Evolutionary conservation across 208 protist genomes (phyloP), one percentile per base, ranked within the genome.

Genomic region (Blastocrithidia nonstop): DNA sequence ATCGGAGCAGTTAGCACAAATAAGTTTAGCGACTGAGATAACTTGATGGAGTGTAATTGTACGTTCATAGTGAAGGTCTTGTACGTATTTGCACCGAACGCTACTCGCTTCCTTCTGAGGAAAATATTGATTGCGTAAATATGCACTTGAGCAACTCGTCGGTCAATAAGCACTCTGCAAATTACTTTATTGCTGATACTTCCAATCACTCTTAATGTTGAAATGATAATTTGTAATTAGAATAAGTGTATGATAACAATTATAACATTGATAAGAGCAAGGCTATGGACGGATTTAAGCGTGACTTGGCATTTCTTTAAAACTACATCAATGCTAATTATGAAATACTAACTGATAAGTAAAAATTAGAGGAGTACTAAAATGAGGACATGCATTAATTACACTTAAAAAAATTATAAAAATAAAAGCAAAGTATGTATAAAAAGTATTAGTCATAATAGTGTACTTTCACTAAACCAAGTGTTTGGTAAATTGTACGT

Each of bases 101-200:
- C 21, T 97, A 96, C 62, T 44, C 43, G 22, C 7, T 50, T 17
- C 69, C 80, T 4, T 77, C 45, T 0, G 41, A 41, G 2, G 59
- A 8, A 1, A 95, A 94, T 57, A 64, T 71, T 20, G 7, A 31
- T 29, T 17, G 60, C 4, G 33, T 43, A 8, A 57, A 49, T 49
- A 50, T 78, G 31, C 86, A 94, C 45, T 49, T 94, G 16, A 88
- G 81, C n/a, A 94, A 94, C 66, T 91, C 91, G 49, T 66, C 86
- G 0, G 71, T 93, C 5, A 95, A 95, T 59, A 91, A 82, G 45
- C 36, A 9, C 1, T 52, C 45, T 19, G 9, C 21, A 0, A 39
- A 40, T 5, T 82, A 71, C 44, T 27, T 4, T 25, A 22, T n/a
- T 4, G 4, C 2, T 15, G 6, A 19, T 7, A n/a, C n/a, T n/a